phyloP scores from a whole-genome alignment of 495 filamentous ascomycete species.

The Podospora bellae-mahoneyi region DNA sequence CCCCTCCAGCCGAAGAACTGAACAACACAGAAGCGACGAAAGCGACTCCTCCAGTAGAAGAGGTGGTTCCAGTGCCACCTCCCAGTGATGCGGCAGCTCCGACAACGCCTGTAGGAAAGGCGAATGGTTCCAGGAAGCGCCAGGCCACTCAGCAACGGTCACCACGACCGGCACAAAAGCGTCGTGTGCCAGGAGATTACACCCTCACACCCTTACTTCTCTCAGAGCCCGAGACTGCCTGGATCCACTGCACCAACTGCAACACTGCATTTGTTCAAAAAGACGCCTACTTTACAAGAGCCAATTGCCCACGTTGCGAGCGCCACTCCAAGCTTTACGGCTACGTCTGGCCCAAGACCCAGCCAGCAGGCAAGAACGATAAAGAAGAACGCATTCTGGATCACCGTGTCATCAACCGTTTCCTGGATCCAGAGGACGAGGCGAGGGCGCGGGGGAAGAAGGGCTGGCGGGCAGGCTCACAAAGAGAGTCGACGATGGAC shows the following conservation, averaged over 20 bases:
- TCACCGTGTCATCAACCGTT: conserved; percentile 67
- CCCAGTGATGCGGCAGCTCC: background rate
- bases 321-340: conserved; percentile 94
- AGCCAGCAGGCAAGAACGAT: conserved; percentile 67
- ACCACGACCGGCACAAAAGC: conserved; percentile 28
- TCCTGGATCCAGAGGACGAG: conserved; percentile 64
- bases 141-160: background rate
- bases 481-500: conserved; percentile 12
- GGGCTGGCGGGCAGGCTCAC: conserved; percentile 24
- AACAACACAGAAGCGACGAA: background rate
- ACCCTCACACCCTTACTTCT: conserved; percentile 70
- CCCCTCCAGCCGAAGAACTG: background rate
- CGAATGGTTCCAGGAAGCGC: conserved; percentile 3
- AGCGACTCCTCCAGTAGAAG: background rate
- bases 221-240: conserved; percentile 67
- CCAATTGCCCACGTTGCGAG: conserved; percentile 87
- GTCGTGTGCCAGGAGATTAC: conserved; percentile 68
- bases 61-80: background rate
- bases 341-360: conserved; percentile 92
- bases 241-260: conserved; percentile 86
- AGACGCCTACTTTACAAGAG: conserved; percentile 79
- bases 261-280: conserved; percentile 75
- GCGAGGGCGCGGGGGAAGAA: conserved; percentile 49
- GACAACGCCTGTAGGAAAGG: conserved; percentile 1
- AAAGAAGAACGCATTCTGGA: conserved; percentile 73